Evolutionary conservation across 176 grass and related monocot species (phyloP), one percentile per base, ranked within the genome.

Genomic region (Panicum miliaceum): DNA sequence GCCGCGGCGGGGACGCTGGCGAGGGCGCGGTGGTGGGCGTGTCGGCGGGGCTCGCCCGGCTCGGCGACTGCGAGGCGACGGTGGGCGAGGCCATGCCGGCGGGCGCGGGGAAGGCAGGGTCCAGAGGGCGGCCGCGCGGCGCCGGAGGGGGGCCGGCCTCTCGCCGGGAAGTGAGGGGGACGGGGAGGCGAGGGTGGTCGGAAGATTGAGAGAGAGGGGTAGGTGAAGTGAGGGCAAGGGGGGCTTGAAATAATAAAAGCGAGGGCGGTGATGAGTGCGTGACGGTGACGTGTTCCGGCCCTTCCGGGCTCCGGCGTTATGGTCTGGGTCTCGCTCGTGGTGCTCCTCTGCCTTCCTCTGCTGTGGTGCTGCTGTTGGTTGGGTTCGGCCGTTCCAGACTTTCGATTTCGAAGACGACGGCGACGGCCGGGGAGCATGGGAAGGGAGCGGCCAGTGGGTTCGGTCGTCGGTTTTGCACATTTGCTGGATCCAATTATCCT

Each of bases 161-260:
- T 69, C 45, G 65, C 54, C 43, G 81, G 75, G 8, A 22, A 76
- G 41, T 6, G 3, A 6, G 32, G 45, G 45, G 45, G 12, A 10
- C 7, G 6, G 20, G 60, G 60, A 38, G 60, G 8, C 1, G 62
- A 70, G 10, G 42, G 88, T 8, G 75, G 64, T 53, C 64, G 47
- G 43, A 54, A 76, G 72, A 35, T 83, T 46, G 81, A 47, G 48
- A 56, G 48, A 80, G 85, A 88, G 61, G 23, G 75, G 80, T 91
- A 18, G 89, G 56, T 84, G 80, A 34, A 73, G 80, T 68, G 89
- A 71, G 22, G 35, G 27, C 45, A 35, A 9, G 47, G 16, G 3
- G 53, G 73, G 83, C 78, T 90, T 86, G 65, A 90, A 90, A 90
- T 73, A 86, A 82, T 82, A 73, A 86, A 66, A 72, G 79, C 63